Conservation (phyloP, 2,329 filamentous ascomycete genomes). For the Apiospora aurea region DNA sequence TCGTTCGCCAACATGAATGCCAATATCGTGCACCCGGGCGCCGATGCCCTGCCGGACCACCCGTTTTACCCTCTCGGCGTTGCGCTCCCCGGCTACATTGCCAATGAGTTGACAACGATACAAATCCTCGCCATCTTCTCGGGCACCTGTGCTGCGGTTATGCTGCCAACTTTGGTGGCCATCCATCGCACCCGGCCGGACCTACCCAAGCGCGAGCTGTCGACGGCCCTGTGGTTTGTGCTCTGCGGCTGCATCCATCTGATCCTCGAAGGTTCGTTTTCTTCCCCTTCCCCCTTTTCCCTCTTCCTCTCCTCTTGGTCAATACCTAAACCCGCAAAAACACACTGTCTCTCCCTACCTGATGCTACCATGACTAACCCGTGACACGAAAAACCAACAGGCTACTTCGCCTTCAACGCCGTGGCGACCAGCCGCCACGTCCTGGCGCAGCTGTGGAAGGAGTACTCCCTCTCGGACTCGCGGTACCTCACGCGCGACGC, state of each 20-base stretch:
- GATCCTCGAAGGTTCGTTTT: slow-evolving; percentile 48
- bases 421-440: slow-evolving; percentile 51
- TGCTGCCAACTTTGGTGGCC: slow-evolving; percentile 61
- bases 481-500: slow-evolving; percentile 60
- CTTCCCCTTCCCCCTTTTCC: not conserved
- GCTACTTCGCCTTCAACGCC: slow-evolving; percentile 57
- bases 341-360: not conserved
- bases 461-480: slow-evolving; percentile 64
- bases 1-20: not conserved
- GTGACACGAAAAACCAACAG: slow-evolving; percentile 30
- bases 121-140: slow-evolving; percentile 68
- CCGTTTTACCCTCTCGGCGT: slow-evolving; percentile 76
- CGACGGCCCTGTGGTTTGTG: slow-evolving; percentile 76
- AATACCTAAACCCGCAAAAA: not conserved
- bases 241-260: slow-evolving; percentile 65
- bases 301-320: no score
- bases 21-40: not conserved
- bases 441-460: slow-evolving; percentile 64
- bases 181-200: slow-evolving; percentile 60
- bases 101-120: slow-evolving; percentile 68
- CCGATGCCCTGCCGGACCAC: slow-evolving; percentile 48
- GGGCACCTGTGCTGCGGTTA: slow-evolving; percentile 61
- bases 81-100: slow-evolving; percentile 67
- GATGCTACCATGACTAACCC: not conserved
- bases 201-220: slow-evolving; percentile 60